Base-by-base conservation (phyloP, 2,329 filamentous ascomycete genomes). In the Penicillium sclerotiorum region DNA sequence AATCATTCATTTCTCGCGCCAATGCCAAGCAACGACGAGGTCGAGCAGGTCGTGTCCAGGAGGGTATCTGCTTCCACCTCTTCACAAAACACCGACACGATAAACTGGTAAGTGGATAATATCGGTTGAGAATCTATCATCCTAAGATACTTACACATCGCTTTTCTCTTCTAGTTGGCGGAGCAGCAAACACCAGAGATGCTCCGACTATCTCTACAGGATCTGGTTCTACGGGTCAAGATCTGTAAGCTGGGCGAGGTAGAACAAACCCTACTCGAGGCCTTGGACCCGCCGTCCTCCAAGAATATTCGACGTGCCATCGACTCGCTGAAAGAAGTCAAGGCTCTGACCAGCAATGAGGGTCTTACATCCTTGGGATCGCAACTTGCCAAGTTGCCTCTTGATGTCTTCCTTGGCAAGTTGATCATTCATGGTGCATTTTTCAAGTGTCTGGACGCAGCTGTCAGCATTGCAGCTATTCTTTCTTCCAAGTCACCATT, bases 151-250 rank as follows among this genome's bases (percentile, higher is more conserved):
- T 30, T 13, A 13, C n/a, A 3, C 2, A 20, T 12, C n/a, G 3
- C 7, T 27, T 6, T 28, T 15, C 30, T 33, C 15, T 33, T n/a
- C 22, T 49, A 88, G 61, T 90, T 97, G 81, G 85, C 86, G 43
- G 91, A 95, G 54, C 90, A 96, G 65, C 94, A 97, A 73, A 96
- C 90, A 0, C 95, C 94, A 0, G 94, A 99, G 70, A 95, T 99
- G 85, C 83, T 99, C 33, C 87, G 94, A 1, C 77, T 99, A 4
- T 96, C 94, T 0, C 77, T 99, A 9, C 94, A 99, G 70, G 94
- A 99, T 65, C 78, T 99, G 9, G 91, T 95, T 5, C 92, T 99
- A 67, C 86, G 94, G 8, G 92, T 97, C 58, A 99, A 99, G 73
- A 96, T 96, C 38, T 99, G 93, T 77, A 95, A 95, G 65, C 82